These are phyloP conservation scores for Leccinum ochraceum DNA, from an alignment of 768 basidiomycete genomes.

Conservation along the genomic window DNA sequence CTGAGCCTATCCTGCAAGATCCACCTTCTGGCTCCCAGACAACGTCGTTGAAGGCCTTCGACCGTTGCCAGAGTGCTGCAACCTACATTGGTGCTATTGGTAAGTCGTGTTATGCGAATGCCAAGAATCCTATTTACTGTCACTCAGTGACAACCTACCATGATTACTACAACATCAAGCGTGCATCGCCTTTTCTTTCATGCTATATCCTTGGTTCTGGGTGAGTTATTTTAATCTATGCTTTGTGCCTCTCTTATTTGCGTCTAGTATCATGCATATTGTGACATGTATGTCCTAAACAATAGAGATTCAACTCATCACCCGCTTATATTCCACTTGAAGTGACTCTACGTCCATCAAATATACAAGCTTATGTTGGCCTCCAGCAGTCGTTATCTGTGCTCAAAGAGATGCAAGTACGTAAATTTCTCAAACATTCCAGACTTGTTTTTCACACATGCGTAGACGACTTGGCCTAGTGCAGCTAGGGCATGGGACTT, in stretches of 20 bases:
- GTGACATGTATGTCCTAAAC: conserved; percentile 54
- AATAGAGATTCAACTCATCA: neutral
- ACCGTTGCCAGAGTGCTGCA: conserved; percentile 73
- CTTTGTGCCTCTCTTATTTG: neutral
- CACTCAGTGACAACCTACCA: conserved; percentile 52
- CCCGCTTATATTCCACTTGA: conserved; percentile 15
- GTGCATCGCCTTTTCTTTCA: conserved; percentile 64
- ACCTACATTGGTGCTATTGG: conserved; percentile 68
- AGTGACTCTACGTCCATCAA: conserved; percentile 75
- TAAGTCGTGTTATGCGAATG: conserved; percentile 29
- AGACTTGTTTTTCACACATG: conserved; percentile 13
- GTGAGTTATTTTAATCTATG: conserved; percentile 43
- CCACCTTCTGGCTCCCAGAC: conserved; percentile 41
- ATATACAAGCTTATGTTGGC: conserved; percentile 67
- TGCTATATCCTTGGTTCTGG: conserved; percentile 71
- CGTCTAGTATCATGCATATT: conserved; percentile 73
- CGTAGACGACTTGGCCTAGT: conserved; percentile 68
- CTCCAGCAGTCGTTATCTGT: conserved; percentile 64
- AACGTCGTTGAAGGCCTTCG: conserved; percentile 65
- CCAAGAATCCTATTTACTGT: conserved; percentile 7
- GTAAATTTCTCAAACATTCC: conserved; percentile 16
- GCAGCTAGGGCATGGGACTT: conserved; percentile 66
- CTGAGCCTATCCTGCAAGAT: conserved; percentile 45
- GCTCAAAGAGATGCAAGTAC: conserved; percentile 68
- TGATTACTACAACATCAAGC: conserved; percentile 60